phyloP scores from a whole-genome alignment of 176 grass and related monocot species.

The Alloteropsis semialata region DNA sequence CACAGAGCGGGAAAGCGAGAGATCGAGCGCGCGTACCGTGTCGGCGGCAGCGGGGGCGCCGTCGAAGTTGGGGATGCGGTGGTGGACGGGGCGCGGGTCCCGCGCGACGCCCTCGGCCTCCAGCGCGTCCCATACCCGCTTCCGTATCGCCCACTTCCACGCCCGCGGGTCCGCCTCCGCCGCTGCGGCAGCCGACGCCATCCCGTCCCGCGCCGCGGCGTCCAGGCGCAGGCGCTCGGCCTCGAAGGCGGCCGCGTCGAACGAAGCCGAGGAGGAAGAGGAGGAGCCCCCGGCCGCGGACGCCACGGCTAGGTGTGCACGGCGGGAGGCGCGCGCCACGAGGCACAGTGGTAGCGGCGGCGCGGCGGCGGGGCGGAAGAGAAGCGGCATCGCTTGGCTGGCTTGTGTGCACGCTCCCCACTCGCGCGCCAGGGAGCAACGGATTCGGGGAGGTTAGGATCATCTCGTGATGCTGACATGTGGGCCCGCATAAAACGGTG shows the following conservation, averaged over 20 bases:
- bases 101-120: constrained; percentile 67
- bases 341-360: constrained; percentile 6
- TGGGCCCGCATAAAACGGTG: background rate
- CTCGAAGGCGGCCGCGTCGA: constrained; percentile 72
- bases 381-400: constrained; percentile 27
- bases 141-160: constrained; percentile 93
- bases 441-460: background rate
- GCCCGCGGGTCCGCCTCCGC: constrained; percentile 36
- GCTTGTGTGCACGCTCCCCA: background rate
- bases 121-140: constrained; percentile 73
- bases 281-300: background rate
- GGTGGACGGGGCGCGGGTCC: constrained; percentile 85
- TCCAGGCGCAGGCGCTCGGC: constrained; percentile 73
- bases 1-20: background rate
- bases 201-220: constrained; percentile 61
- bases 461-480: background rate
- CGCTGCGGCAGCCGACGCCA: constrained; percentile 44
- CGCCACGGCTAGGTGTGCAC: background rate
- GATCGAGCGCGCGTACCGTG: constrained; percentile 22
- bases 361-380: constrained; percentile 12
- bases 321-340: constrained; percentile 4
- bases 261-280: constrained; percentile 13
- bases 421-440: background rate
- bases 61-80: constrained; percentile 93
- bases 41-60: constrained; percentile 62